These are phyloP conservation scores for Pinus taeda DNA, from an alignment of 75 land plant species.

Conservation along the genomic window DNA sequence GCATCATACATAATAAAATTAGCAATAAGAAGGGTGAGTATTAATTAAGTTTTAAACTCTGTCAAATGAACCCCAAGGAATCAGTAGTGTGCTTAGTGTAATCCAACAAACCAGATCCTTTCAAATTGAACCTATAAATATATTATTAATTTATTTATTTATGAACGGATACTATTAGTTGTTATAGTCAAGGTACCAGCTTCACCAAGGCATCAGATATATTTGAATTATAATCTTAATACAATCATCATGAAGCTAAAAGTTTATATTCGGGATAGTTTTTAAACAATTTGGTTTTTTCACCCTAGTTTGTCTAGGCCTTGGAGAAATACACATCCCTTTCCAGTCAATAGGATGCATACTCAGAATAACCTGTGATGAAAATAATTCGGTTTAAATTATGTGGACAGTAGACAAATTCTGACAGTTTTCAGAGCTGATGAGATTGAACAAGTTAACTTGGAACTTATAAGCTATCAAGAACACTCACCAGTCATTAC, in stretches of 20 bases:
- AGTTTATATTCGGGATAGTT: too few species aligned
- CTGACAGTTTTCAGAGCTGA: background rate
- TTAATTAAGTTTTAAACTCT: background rate
- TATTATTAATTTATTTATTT: background rate
- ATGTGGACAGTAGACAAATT: background rate
- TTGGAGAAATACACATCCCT: background rate
- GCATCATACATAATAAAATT: background rate
- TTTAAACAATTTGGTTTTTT: background rate
- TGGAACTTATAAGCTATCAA: too few species aligned
- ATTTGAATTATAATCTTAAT: background rate
- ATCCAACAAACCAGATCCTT: too few species aligned
- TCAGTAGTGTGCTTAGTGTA: background rate
- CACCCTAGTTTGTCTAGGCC: background rate
- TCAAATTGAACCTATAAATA: too few species aligned
- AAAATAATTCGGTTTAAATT: background rate
- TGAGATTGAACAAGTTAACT: background rate
- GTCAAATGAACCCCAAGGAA: background rate
- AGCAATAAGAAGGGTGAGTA: background rate
- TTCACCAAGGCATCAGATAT: background rate
- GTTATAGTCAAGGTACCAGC: background rate
- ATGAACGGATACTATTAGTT: background rate
- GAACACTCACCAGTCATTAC: slow-evolving; percentile 31
- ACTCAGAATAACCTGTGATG: background rate
- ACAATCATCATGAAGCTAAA: background rate
- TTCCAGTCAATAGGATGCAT: background rate